These are phyloP conservation scores for Uncinocarpus reesii DNA, from an alignment of 2,329 filamentous ascomycete species.

Conservation along the genomic window DNA sequence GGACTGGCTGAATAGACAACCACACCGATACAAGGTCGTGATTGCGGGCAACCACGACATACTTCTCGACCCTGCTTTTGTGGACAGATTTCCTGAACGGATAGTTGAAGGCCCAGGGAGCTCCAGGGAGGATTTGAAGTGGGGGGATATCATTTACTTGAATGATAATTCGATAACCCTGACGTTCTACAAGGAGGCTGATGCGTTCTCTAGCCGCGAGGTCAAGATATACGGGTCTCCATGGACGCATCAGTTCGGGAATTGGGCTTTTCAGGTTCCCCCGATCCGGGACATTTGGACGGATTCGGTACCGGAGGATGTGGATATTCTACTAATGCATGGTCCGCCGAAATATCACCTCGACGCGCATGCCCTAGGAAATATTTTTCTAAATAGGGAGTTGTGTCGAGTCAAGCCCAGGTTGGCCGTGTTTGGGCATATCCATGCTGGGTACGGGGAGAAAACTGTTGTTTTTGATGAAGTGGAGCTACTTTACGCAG, in stretches of 20 bases:
- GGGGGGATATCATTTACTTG: slow-evolving; percentile 19
- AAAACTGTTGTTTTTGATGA: slow-evolving; percentile 13
- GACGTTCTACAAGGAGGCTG: slow-evolving; percentile 12
- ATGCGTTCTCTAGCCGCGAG: background rate
- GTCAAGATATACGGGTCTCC: slow-evolving; percentile 19
- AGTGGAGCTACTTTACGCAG: slow-evolving; percentile 2
- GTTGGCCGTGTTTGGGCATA: slow-evolving; percentile 22
- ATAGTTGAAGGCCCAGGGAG: slow-evolving; percentile 10
- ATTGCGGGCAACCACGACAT: slow-evolving; percentile 42
- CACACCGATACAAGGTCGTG: slow-evolving; percentile 38
- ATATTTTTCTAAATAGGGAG: slow-evolving; percentile 19
- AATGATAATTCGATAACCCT: slow-evolving; percentile 17
- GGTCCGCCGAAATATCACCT: slow-evolving; percentile 20
- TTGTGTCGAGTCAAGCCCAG: slow-evolving; percentile 19
- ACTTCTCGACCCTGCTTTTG: slow-evolving; percentile 18
- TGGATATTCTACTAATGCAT: slow-evolving; percentile 22
- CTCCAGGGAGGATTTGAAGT: slow-evolving; percentile 17
- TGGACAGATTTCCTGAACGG: slow-evolving; percentile 15
- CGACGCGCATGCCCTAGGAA: slow-evolving; percentile 17
- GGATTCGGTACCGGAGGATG: slow-evolving; percentile 16
- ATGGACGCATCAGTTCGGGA: slow-evolving; percentile 18
- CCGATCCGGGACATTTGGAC: slow-evolving; percentile 19
- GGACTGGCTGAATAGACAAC: slow-evolving; percentile 35
- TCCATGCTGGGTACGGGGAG: slow-evolving; percentile 19
- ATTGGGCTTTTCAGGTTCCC: slow-evolving; percentile 22